These are phyloP conservation scores for Suaeda aralocaspica DNA, from an alignment of 148 eudicot genomes.

Conservation along the genomic window DNA sequence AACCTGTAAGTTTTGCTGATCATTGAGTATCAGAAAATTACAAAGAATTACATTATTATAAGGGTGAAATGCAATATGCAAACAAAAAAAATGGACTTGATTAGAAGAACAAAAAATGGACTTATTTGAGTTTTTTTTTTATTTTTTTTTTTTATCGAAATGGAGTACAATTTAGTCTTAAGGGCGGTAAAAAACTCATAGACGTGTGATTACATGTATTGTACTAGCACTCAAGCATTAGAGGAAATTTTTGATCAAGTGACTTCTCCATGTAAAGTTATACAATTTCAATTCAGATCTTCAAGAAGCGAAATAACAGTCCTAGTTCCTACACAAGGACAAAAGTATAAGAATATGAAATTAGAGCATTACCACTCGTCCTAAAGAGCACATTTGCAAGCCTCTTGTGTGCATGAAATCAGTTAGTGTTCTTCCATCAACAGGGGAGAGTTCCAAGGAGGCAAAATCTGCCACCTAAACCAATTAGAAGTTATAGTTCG, in stretches of 20 bases:
- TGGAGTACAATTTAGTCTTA: too few relatives aligned
- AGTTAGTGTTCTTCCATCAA: constrained; percentile 91
- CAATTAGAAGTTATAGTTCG: constrained; percentile 20
- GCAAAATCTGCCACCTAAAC: constrained; percentile 93
- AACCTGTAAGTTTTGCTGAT: background rate
- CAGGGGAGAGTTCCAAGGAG: constrained; percentile 93
- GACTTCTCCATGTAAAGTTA: background rate
- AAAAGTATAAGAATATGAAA: background rate
- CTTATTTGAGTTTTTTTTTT: too few relatives aligned
- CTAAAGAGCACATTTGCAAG: constrained; percentile 80
- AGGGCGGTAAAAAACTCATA: too few relatives aligned
- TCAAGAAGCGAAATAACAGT: background rate
- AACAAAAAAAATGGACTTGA: too few relatives aligned
- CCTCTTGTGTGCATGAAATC: constrained; percentile 99
- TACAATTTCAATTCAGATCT: too few relatives aligned
- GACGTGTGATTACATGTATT: too few relatives aligned
- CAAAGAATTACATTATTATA: background rate
- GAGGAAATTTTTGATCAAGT: background rate
- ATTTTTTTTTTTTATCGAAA: too few relatives aligned
- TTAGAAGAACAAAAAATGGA: background rate
- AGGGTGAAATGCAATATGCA: constrained; percentile 4
- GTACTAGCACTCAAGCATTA: background rate
- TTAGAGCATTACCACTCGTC: constrained; percentile 61
- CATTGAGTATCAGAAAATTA: background rate
- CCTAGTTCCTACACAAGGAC: background rate